Conservation (phyloP, 2,329 filamentous ascomycete genomes). For the Diaporthe nobilis region DNA sequence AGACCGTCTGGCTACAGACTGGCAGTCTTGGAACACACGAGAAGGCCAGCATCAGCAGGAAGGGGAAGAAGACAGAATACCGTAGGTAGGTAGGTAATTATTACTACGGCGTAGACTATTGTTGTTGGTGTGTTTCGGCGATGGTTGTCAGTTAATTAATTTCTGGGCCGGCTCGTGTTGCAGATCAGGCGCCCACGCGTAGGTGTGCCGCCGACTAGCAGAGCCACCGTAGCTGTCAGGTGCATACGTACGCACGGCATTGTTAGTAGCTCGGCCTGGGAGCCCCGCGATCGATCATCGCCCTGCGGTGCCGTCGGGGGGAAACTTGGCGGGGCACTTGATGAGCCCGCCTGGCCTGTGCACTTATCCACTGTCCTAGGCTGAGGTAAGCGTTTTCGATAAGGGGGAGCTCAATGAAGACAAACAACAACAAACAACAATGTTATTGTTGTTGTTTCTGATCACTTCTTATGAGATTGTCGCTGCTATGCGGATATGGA, state of each 20-base stretch:
- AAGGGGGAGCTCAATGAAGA: background rate
- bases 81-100: background rate
- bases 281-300: constrained; percentile 28
- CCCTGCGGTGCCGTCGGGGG: constrained; percentile 1
- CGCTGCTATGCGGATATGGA: background rate
- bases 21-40: constrained; percentile 6
- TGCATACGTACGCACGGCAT: background rate
- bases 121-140: constrained; percentile 16
- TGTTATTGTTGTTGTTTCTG: background rate
- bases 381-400: constrained; percentile 3
- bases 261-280: background rate
- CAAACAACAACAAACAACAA: constrained; percentile 25
- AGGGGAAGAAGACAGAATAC: background rate
- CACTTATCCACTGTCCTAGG: constrained; percentile 1
- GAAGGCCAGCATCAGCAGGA: background rate
- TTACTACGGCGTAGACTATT: background rate
- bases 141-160: constrained; percentile 32
- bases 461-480: background rate
- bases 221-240: background rate
- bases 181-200: constrained; percentile 35
- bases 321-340: constrained; percentile 17
- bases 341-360: constrained; percentile 10
- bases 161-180: constrained; percentile 31
- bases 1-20: constrained; percentile 26
- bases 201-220: constrained; percentile 16